These are phyloP conservation scores for Skeletonema costatum DNA, from an alignment of 108 stramenopile species.

Conservation along the genomic window DNA sequence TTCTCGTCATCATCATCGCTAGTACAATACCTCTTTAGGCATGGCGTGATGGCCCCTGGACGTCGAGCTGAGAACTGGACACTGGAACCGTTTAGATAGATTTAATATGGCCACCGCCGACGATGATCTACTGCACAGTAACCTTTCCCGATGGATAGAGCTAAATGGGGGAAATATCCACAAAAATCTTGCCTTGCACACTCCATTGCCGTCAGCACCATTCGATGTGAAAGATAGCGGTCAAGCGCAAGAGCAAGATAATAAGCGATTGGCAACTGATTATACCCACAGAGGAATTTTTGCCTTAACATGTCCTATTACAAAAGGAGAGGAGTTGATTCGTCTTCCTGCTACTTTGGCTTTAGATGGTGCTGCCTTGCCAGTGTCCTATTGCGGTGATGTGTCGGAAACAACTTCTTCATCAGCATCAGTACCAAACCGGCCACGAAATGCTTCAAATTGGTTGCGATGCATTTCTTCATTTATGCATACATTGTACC, in stretches of 20 bases:
- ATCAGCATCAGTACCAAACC: neutral
- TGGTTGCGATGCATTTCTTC: slow-evolving; percentile 78
- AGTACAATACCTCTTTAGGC: no score
- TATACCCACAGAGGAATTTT: slow-evolving; percentile 62
- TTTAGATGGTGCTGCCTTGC: slow-evolving; percentile 54
- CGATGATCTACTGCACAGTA: slow-evolving; percentile 8
- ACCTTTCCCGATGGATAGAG: slow-evolving; percentile 34
- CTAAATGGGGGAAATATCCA: slow-evolving; percentile 29
- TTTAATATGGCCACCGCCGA: neutral
- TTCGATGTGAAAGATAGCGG: neutral
- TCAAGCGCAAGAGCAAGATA: neutral
- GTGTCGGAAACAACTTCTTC: neutral
- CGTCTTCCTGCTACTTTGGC: slow-evolving; percentile 58
- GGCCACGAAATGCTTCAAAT: slow-evolving; percentile 48
- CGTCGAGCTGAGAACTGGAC: no score
- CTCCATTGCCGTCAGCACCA: slow-evolving; percentile 1
- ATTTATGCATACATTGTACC: slow-evolving; percentile 26
- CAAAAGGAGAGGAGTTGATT: slow-evolving; percentile 67
- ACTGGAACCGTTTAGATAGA: no score
- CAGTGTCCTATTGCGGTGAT: slow-evolving; percentile 28
- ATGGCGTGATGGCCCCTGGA: no score
- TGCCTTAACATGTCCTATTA: slow-evolving; percentile 43
- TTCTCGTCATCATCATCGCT: no score
- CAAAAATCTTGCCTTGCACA: slow-evolving; percentile 23
- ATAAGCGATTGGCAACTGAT: neutral